Evolutionary conservation across 2,329 filamentous ascomycete species (phyloP), one percentile per base, ranked within the genome.

Genomic region (Nectriaceae sp.): DNA sequence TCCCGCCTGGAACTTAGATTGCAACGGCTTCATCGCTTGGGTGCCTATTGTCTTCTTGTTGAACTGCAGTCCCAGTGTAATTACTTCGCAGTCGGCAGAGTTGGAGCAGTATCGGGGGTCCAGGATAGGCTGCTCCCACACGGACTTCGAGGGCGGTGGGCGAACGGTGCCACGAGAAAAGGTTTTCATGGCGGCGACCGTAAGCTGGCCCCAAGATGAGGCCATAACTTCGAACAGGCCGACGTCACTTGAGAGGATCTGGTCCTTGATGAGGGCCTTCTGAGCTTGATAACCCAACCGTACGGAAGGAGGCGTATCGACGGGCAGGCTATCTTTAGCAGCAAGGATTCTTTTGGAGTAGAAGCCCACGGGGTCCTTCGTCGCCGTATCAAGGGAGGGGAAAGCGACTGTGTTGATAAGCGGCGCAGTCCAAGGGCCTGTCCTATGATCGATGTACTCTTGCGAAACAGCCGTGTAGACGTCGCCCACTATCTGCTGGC

Each of bases 91-190:
- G 22, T 55, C 53, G 11, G 52, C 40, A 1, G 38, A 37, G 18
- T 55, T 47, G 2, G 53, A 55, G 29, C 51, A 55, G 39, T 55
- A 55, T 37, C 51, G 39, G 4, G 36, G 47, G 15, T 54, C 44
- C 5, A 54, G 19, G 15, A 39, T 16, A 15, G 52, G 52, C 1
- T 20, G 2, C 2, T 54, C 51, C 4, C 50, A 55, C 2, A 52
- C 42, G 3, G 47, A 51, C 10, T 21, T 20, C 0, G 41, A 35
- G 4, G 43, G 42, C 2, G 44, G 49, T 1, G 47, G 47, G 2
- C 41, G 38, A 13, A 51, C 39, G 4, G 41, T 45, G 1, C 51
- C 51, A 2, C 44, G 41, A 11, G 52, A 54, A 21, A 54, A 54
- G 20, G 51, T 51, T 38, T 48, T 55, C 50, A 51, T 42, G 22